Percentiles rank a stretch among this genome's conserved stretches.
Evolutionary conservation across 108 stramenopile species (phyloP).

Genomic region (Schizochytrium sp.): DNA sequence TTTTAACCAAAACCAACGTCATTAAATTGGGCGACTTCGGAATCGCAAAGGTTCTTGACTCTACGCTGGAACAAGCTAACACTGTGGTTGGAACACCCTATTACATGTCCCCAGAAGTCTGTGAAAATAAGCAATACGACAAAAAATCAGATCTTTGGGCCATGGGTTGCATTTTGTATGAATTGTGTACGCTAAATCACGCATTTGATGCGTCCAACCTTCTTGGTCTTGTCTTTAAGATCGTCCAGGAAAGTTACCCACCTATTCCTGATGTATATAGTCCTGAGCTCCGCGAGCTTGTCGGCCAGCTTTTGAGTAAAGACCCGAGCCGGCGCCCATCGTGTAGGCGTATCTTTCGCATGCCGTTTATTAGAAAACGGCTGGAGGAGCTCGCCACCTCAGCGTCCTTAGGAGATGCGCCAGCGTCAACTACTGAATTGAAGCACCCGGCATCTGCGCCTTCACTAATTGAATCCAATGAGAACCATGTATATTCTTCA

Average conservation of each 20-base stretch:
- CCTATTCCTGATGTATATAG: conserved; percentile 59
- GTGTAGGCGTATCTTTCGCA: not conserved
- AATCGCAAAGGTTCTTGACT: conserved; percentile 66
- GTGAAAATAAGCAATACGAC: conserved; percentile 55
- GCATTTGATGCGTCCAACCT: conserved; percentile 62
- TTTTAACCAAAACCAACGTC: conserved; percentile 69
- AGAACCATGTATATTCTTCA: too few species aligned
- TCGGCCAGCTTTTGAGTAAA: conserved; percentile 44
- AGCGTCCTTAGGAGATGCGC: not conserved
- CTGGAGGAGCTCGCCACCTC: conserved; percentile 50
- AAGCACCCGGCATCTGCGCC: not conserved
- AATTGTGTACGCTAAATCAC: conserved; percentile 64
- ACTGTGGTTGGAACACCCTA: conserved; percentile 75
- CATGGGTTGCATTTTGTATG: conserved; percentile 62
- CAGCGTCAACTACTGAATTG: not conserved
- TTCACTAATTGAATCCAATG: not conserved
- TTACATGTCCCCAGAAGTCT: conserved; percentile 68
- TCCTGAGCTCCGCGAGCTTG: conserved; percentile 51
- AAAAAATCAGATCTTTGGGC: conserved; percentile 64
- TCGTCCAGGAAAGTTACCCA: conserved; percentile 57
- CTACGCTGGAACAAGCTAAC: conserved; percentile 68
- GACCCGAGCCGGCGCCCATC: conserved; percentile 51
- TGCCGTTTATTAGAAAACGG: not conserved
- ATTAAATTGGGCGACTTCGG: conserved; percentile 75
- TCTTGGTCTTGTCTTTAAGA: conserved; percentile 53